phyloP scores from a whole-genome alignment of 805 yeast genomes.

The Cyberlindnera meyerae region DNA sequence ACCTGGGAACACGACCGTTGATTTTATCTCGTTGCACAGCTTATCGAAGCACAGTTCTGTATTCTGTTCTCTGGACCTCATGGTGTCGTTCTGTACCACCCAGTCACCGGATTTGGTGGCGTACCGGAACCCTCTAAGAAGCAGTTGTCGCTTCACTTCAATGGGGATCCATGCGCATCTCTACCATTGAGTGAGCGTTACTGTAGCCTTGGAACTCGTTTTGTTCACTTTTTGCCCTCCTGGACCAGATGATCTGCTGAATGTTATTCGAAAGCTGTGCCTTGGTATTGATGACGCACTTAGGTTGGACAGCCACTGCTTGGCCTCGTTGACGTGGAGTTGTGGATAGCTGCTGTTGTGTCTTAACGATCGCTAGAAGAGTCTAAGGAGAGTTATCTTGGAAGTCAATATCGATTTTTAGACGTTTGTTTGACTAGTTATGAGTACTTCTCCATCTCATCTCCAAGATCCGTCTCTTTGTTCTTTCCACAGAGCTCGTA shows the following conservation, averaged over 20 bases:
- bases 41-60: conserved; percentile 55
- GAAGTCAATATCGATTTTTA: no score
- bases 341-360: no score
- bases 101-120: conserved; percentile 45
- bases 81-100: conserved; percentile 57
- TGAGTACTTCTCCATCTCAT: no score
- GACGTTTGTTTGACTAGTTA: no score
- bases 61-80: conserved; percentile 56
- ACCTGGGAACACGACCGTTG: conserved; percentile 39
- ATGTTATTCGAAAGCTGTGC: conserved; percentile 39
- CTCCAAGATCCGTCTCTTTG: no score
- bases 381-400: no score
- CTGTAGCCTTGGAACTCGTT: conserved; percentile 57
- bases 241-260: conserved; percentile 69
- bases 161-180: conserved; percentile 56
- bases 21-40: conserved; percentile 47
- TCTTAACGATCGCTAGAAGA: no score
- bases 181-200: conserved; percentile 45
- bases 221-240: conserved; percentile 89
- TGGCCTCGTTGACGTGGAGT: conserved; percentile 25
- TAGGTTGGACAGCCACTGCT: conserved; percentile 39
- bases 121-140: conserved; percentile 40
- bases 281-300: conserved; percentile 37
- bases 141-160: conserved; percentile 40
- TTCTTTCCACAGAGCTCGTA: no score